Percentiles rank a stretch among this genome's conserved stretches.
Conservation (phyloP, 805 yeast genomes). For the Sugiyamaella boreocaroliniensis region DNA sequence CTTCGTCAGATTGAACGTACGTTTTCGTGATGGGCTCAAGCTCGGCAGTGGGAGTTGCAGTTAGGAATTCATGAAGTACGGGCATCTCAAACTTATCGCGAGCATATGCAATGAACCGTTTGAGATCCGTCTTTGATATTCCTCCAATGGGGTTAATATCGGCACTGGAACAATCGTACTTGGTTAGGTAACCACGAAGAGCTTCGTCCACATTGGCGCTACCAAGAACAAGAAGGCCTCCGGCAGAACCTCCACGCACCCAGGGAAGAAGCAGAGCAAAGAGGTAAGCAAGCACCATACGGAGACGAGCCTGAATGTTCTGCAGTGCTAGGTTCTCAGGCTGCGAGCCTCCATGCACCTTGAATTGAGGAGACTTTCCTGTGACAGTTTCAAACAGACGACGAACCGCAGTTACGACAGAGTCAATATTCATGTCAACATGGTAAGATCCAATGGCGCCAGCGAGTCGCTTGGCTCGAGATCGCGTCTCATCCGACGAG, state of each 20-base stretch:
- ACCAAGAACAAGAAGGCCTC: constrained; percentile 86
- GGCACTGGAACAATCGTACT: constrained; percentile 95
- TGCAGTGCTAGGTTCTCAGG: constrained; percentile 92
- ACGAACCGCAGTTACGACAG: constrained; percentile 66
- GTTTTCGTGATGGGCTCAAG: constrained; percentile 89
- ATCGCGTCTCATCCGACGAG: constrained; percentile 80
- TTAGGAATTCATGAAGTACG: constrained; percentile 65
- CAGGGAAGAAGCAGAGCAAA: constrained; percentile 95
- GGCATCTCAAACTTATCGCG: constrained; percentile 64
- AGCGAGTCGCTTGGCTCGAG: constrained; percentile 74
- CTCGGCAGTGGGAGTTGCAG: constrained; percentile 97
- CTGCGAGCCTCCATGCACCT: constrained; percentile 87
- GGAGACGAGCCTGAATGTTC: constrained; percentile 89
- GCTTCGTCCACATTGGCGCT: constrained; percentile 98
- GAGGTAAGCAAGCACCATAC: constrained; percentile 91
- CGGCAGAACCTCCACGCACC: constrained; percentile 67
- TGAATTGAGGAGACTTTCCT: constrained; percentile 81
- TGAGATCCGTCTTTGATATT: constrained; percentile 88
- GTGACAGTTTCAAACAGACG: constrained; percentile 80
- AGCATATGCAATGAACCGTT: constrained; percentile 79
- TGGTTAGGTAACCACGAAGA: constrained; percentile 88
- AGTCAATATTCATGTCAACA: constrained; percentile 86
- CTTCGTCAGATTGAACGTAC: constrained; percentile 93
- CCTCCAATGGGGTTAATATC: constrained; percentile 99
- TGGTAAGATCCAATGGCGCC: constrained; percentile 79